These are phyloP conservation scores for Hanseniaspora guilliermondii DNA, from an alignment of 805 yeast species.

Conservation along the genomic window DNA sequence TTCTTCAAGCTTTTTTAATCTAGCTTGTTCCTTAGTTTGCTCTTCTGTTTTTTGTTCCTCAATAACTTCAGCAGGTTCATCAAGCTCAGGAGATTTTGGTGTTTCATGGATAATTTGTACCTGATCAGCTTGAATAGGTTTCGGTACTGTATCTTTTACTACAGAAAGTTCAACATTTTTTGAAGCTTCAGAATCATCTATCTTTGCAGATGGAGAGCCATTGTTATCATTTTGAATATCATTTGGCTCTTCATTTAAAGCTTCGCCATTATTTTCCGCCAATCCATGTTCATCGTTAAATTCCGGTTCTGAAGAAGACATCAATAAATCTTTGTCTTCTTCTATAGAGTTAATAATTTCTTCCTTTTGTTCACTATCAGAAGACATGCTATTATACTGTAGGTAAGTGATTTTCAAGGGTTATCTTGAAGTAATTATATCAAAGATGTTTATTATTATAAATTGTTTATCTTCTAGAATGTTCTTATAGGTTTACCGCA, in stretches of 20 bases:
- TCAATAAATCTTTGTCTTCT: neutral
- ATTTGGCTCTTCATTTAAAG: neutral
- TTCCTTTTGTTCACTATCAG: neutral
- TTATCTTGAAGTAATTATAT: too few relatives aligned
- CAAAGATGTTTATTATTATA: too few relatives aligned
- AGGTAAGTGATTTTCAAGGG: neutral
- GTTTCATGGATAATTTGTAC: neutral
- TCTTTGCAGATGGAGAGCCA: neutral
- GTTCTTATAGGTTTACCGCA: too few relatives aligned
- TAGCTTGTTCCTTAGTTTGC: slow-evolving; percentile 21
- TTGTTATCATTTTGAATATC: neutral
- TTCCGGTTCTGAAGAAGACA: neutral
- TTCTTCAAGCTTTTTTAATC: slow-evolving; percentile 56
- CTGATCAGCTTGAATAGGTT: neutral
- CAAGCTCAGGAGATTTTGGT: neutral
- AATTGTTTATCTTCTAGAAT: too few relatives aligned
- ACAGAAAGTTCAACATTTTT: neutral
- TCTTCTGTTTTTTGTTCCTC: slow-evolving; percentile 17
- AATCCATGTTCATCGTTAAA: neutral
- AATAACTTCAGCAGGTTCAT: neutral
- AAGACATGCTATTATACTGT: neutral
- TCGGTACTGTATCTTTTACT: neutral
- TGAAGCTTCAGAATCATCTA: neutral
- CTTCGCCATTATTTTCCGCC: neutral
- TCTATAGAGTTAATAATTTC: neutral